These are phyloP conservation scores for Cryptococcus jaspeensis DNA, from an alignment of 1,284 basidiomycete species.

Conservation along the genomic window DNA sequence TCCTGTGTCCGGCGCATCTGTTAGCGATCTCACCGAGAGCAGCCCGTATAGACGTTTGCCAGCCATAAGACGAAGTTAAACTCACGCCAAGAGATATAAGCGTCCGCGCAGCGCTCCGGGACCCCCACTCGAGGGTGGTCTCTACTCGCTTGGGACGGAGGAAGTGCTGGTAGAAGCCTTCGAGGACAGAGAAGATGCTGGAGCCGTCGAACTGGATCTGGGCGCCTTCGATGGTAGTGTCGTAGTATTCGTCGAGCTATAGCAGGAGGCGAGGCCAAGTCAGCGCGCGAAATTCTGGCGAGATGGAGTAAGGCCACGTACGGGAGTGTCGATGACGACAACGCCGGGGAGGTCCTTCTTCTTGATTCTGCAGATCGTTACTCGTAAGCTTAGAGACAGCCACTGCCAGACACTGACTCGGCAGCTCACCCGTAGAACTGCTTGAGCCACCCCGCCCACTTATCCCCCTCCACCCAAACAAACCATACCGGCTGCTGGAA, in stretches of 20 bases:
- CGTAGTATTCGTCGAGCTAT: conserved; percentile 36
- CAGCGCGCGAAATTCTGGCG: too few relatives aligned
- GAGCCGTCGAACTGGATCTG: conserved; percentile 60
- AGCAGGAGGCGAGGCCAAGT: background rate
- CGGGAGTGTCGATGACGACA: conserved; percentile 75
- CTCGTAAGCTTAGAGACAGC: background rate
- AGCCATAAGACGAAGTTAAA: background rate
- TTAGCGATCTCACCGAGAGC: background rate
- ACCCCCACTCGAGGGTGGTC: conserved; percentile 45
- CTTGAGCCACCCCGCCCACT: conserved; percentile 82
- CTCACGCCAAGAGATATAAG: conserved; percentile 30
- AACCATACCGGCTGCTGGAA: conserved; percentile 68
- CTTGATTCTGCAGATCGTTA: conserved; percentile 34
- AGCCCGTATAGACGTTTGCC: conserved; percentile 5
- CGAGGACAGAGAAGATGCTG: conserved; percentile 68
- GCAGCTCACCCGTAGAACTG: conserved; percentile 67
- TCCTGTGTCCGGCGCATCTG: conserved; percentile 14
- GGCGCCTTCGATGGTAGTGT: conserved; percentile 68
- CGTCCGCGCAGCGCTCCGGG: conserved; percentile 34
- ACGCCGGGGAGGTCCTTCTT: conserved; percentile 58
- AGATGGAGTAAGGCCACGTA: too few relatives aligned
- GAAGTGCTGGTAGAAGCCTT: conserved; percentile 62
- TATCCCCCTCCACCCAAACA: conserved; percentile 75
- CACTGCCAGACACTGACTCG: background rate
- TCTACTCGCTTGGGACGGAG: conserved; percentile 56